Conservation (phyloP, 495 filamentous ascomycete genomes). For the Haplographium delicatum region DNA sequence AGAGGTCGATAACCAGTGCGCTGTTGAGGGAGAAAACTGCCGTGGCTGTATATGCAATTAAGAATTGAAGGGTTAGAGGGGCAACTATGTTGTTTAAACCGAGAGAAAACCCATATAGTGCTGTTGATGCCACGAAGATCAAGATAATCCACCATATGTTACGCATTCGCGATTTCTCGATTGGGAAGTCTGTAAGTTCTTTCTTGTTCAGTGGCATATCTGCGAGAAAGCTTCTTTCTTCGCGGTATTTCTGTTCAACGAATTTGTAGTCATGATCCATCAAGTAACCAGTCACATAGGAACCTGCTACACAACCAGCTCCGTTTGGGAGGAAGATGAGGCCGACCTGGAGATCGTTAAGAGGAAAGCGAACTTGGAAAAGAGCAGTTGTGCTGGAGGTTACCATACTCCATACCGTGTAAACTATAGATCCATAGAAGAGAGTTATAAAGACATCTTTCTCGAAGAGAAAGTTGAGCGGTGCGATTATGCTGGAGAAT, state of each 20-base stretch:
- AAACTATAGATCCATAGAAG: constrained; percentile 43
- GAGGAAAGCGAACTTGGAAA: constrained; percentile 55
- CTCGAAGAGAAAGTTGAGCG: constrained; percentile 9
- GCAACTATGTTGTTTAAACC: background rate
- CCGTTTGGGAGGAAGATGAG: constrained; percentile 56
- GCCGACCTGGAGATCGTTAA: constrained; percentile 57
- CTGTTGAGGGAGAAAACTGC: constrained; percentile 11
- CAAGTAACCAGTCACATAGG: constrained; percentile 55
- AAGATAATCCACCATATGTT: constrained; percentile 26
- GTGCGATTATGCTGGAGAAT: background rate
- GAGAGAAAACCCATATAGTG: constrained; percentile 16
- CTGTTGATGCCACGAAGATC: constrained; percentile 28
- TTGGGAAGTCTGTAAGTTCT: constrained; percentile 19
- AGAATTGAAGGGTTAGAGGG: constrained; percentile 16
- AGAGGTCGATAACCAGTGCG: constrained; percentile 32
- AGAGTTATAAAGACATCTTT: constrained; percentile 33
- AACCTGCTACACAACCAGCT: constrained; percentile 59
- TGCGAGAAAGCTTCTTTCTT: constrained; percentile 2
- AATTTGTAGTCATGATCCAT: constrained; percentile 47
- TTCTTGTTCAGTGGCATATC: constrained; percentile 3
- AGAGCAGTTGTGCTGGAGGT: constrained; percentile 49
- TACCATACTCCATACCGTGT: constrained; percentile 51
- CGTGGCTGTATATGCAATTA: constrained; percentile 35
- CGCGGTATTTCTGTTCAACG: constrained; percentile 24
- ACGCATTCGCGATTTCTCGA: constrained; percentile 37